phyloP scores from a whole-genome alignment of 177 flowering plant species.

The Tripterygium wilfordii region DNA sequence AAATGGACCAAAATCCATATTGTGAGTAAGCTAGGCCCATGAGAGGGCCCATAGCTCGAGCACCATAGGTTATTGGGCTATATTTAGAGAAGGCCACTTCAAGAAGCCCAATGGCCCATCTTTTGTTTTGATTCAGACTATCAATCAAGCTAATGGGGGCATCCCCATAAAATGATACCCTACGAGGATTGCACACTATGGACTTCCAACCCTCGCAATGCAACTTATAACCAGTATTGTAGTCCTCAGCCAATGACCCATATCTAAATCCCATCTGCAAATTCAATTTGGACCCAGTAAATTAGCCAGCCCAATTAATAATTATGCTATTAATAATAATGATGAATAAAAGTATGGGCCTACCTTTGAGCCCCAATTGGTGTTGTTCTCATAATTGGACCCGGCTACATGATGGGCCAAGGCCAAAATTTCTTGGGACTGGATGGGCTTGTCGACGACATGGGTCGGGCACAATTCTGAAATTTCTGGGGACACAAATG shows the following conservation, averaged over 20 bases:
- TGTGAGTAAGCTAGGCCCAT: slow-evolving; percentile 33
- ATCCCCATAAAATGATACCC: slow-evolving; percentile 61
- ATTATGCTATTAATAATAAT: too few species aligned
- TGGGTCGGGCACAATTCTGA: slow-evolving; percentile 28
- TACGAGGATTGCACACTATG: slow-evolving; percentile 40
- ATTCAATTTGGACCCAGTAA: too few species aligned
- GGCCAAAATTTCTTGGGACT: slow-evolving; percentile 12
- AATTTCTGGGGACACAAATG: slow-evolving; percentile 16
- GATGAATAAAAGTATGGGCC: neutral
- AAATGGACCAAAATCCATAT: slow-evolving; percentile 35
- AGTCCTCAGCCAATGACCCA: slow-evolving; percentile 59
- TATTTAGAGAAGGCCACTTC: slow-evolving; percentile 42
- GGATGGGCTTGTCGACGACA: slow-evolving; percentile 21
- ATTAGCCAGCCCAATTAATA: too few species aligned
- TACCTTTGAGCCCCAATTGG: slow-evolving; percentile 56
- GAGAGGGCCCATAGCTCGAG: slow-evolving; percentile 23
- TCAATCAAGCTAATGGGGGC: slow-evolving; percentile 34
- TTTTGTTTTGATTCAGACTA: slow-evolving; percentile 32
- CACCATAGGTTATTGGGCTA: slow-evolving; percentile 36
- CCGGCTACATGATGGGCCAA: slow-evolving; percentile 43
- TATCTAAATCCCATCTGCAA: slow-evolving; percentile 52
- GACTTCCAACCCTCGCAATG: slow-evolving; percentile 62
- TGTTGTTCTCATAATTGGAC: slow-evolving; percentile 38
- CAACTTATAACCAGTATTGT: slow-evolving; percentile 40
- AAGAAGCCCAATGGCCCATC: slow-evolving; percentile 55